Percentiles rank a stretch among this genome's conserved stretches.
phyloP scores from a whole-genome alignment of 805 yeast genomes.

The Limtongozyma cylindracea region DNA sequence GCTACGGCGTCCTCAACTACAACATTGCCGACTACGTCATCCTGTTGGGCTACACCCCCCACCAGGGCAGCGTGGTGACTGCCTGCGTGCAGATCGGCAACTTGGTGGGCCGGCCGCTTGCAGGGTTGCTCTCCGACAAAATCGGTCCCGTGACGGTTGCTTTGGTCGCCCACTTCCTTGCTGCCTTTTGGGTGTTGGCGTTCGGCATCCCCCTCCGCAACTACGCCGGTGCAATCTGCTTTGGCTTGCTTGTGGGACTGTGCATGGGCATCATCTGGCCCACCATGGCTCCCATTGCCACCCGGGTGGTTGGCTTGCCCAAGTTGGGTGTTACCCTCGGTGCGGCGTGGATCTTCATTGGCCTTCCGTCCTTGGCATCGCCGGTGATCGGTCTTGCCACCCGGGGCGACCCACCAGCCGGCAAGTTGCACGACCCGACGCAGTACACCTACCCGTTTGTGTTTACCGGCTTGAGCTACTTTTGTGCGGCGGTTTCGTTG shows the following conservation, averaged over 20 bases:
- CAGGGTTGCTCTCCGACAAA: constrained; percentile 23
- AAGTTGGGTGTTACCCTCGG: constrained; percentile 22
- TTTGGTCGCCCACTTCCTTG: constrained; percentile 4
- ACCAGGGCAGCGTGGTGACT: constrained; percentile 29
- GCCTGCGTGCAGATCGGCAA: constrained; percentile 38
- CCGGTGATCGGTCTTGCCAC: constrained; percentile 35
- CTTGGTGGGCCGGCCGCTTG: constrained; percentile 24
- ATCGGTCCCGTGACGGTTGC: constrained; percentile 25
- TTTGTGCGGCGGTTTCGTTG: too few relatives aligned
- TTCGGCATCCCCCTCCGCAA: constrained; percentile 7
- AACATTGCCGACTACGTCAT: constrained; percentile 32
- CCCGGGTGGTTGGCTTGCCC: constrained; percentile 25
- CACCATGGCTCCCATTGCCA: constrained; percentile 21
- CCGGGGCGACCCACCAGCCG: constrained; percentile 6
- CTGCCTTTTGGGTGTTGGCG: constrained; percentile 9
- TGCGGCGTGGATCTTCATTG: constrained; percentile 26
- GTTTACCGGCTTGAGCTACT: constrained; percentile 37
- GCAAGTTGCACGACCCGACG: constrained; percentile 9
- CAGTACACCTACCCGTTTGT: constrained; percentile 28
- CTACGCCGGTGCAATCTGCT: constrained; percentile 1
- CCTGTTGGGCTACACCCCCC: constrained; percentile 26
- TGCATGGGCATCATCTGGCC: constrained; percentile 41
- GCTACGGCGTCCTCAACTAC: constrained; percentile 33
- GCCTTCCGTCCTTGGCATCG: constrained; percentile 22
- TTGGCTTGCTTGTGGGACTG: constrained; percentile 25